Evolutionary conservation across 768 basidiomycete species (phyloP).

Genomic region (Mycena leptocephala): DNA sequence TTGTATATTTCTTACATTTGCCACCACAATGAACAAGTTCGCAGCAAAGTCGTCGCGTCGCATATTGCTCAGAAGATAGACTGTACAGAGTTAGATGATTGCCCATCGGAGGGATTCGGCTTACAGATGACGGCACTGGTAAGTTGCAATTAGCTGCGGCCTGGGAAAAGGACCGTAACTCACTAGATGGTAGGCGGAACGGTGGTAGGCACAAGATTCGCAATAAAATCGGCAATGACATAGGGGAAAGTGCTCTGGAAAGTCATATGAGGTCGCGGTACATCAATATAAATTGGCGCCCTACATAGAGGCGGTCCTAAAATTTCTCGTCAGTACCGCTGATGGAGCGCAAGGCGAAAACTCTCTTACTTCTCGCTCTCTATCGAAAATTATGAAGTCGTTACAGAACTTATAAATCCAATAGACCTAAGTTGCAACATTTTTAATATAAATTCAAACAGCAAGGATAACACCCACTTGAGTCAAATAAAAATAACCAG

Average conservation of each 20-base stretch:
- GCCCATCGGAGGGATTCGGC: not conserved
- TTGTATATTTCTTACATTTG: conserved; percentile 38
- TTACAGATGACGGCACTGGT: conserved; percentile 33
- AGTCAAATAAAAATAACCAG: conserved; percentile 52
- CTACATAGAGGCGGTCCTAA: conserved; percentile 35
- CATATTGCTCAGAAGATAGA: conserved; percentile 35
- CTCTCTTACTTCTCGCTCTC: conserved; percentile 57
- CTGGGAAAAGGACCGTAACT: not conserved
- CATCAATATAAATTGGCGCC: not conserved
- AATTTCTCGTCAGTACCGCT: not conserved
- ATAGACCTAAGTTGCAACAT: conserved; percentile 19
- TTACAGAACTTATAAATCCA: conserved; percentile 38
- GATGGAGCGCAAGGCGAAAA: not conserved
- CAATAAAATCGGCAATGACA: conserved; percentile 54
- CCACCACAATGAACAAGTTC: conserved; percentile 52
- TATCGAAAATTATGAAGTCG: conserved; percentile 56
- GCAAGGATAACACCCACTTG: conserved; percentile 45
- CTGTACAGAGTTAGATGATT: not conserved
- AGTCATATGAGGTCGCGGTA: not conserved
- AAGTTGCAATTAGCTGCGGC: not conserved
- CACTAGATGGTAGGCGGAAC: conserved; percentile 45
- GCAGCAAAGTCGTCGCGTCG: conserved; percentile 54
- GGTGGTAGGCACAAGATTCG: conserved; percentile 56
- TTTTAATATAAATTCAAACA: not conserved
- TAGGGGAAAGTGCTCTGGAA: conserved; percentile 51